Conservation (phyloP, 2,329 filamentous ascomycete species). For the Ascochyta rabiei region DNA sequence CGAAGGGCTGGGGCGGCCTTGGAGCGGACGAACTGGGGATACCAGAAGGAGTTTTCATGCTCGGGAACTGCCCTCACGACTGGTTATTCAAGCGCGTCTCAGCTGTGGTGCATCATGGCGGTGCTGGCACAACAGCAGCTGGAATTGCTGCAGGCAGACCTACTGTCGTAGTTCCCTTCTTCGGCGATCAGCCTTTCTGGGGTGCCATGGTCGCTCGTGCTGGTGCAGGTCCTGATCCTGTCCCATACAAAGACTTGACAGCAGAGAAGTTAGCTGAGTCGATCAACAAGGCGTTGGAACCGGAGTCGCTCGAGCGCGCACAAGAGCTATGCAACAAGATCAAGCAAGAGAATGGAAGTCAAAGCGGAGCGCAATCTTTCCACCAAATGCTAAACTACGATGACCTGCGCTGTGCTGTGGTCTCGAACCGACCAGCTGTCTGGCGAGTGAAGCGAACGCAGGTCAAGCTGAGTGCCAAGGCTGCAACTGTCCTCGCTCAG, state of each 20-base stretch:
- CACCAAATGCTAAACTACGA: conserved; percentile 49
- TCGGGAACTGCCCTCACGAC: conserved; percentile 86
- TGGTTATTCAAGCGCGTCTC: conserved; percentile 86
- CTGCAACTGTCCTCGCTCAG: conserved; percentile 47
- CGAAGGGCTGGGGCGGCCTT: conserved; percentile 86
- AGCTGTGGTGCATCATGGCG: conserved; percentile 84
- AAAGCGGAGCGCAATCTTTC: conserved; percentile 47
- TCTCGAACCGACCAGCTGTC: conserved; percentile 42
- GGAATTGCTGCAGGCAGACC: conserved; percentile 82
- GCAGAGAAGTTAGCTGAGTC: conserved; percentile 47
- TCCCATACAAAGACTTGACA: conserved; percentile 49
- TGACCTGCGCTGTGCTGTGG: conserved; percentile 43
- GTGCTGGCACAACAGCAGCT: conserved; percentile 85
- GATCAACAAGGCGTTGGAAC: conserved; percentile 48
- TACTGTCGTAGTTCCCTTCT: conserved; percentile 85
- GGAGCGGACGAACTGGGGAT: conserved; percentile 68
- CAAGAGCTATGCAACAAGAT: conserved; percentile 48
- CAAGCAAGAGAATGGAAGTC: conserved; percentile 44
- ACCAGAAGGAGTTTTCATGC: conserved; percentile 80
- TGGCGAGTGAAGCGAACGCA: conserved; percentile 50
- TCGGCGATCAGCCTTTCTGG: conserved; percentile 52
- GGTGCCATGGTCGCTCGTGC: conserved; percentile 50
- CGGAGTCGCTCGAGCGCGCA: conserved; percentile 44
- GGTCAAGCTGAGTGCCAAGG: conserved; percentile 44
- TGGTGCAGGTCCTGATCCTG: conserved; percentile 49